Conservation (phyloP, 139 green algal genomes). For the Zygnema cylindricum region DNA sequence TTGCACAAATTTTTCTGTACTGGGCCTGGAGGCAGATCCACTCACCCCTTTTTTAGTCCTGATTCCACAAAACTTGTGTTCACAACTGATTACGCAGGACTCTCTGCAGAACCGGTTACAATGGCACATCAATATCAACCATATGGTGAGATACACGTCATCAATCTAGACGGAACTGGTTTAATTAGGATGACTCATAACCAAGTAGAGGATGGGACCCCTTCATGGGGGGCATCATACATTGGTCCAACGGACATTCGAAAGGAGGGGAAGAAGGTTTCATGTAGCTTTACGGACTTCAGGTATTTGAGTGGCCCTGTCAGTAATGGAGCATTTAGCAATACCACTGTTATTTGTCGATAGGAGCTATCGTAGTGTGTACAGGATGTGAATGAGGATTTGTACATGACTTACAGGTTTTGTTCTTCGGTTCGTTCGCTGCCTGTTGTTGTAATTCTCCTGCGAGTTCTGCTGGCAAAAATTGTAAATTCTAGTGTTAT, state of each 20-base stretch:
- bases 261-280: constrained; percentile 16
- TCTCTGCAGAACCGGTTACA: constrained; percentile 26
- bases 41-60: constrained; percentile 22
- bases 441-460: too few species aligned
- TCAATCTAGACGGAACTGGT: constrained; percentile 8
- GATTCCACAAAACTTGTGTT: constrained; percentile 5
- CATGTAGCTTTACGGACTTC: neutral
- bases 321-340: too few species aligned
- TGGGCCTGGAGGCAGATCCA: neutral
- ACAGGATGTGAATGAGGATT: too few species aligned
- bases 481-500: too few species aligned
- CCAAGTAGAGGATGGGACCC: neutral
- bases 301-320: neutral
- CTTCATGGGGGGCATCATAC: neutral
- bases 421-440: too few species aligned
- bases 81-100: neutral
- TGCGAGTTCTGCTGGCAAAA: too few species aligned
- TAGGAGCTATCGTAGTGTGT: too few species aligned
- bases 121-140: constrained; percentile 31
- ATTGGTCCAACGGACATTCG: neutral
- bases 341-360: too few species aligned
- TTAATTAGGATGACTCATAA: constrained; percentile 11
- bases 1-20: constrained; percentile 14
- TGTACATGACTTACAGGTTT: too few species aligned
- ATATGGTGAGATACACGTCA: constrained; percentile 23